phyloP scores from a whole-genome alignment of 306 rosid genomes.

The Cicer yamashitae region DNA sequence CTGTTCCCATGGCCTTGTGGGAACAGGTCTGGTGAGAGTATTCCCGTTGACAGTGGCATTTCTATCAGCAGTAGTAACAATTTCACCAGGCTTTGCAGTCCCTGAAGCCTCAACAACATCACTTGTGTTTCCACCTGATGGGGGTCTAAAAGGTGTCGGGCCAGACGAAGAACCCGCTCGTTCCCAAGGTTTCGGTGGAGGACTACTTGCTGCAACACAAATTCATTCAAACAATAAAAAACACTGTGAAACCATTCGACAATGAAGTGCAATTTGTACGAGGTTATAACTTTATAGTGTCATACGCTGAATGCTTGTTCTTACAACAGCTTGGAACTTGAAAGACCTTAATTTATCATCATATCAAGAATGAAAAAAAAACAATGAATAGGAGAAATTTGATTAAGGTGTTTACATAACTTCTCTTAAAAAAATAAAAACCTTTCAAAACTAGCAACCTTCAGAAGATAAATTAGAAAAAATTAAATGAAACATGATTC shows the following conservation, averaged over 20 bases:
- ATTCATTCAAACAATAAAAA: constrained; percentile 26
- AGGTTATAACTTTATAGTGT: neutral
- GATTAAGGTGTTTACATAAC: neutral
- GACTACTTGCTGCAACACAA: constrained; percentile 65
- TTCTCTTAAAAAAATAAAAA: neutral
- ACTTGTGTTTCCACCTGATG: constrained; percentile 86
- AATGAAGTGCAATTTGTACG: neutral
- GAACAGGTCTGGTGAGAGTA: constrained; percentile 79
- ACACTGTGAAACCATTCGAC: constrained; percentile 5
- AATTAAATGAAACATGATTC: neutral
- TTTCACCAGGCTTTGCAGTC: constrained; percentile 94
- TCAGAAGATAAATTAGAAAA: neutral
- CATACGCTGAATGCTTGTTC: neutral
- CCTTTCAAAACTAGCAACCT: neutral
- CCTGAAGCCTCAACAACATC: constrained; percentile 97
- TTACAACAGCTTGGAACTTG: neutral
- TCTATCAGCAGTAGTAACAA: constrained; percentile 70
- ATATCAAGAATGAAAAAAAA: neutral
- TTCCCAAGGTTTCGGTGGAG: constrained; percentile 98
- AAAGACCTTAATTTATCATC: constrained; percentile 11
- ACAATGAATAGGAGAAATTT: neutral
- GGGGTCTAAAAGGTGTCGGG: constrained; percentile 86
- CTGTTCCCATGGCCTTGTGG: constrained; percentile 97
- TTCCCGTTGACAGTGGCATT: constrained; percentile 56
- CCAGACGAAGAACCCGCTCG: constrained; percentile 82